Base-by-base conservation (phyloP, 768 basidiomycete genomes). In the Boletus rufocinnamomeus region DNA sequence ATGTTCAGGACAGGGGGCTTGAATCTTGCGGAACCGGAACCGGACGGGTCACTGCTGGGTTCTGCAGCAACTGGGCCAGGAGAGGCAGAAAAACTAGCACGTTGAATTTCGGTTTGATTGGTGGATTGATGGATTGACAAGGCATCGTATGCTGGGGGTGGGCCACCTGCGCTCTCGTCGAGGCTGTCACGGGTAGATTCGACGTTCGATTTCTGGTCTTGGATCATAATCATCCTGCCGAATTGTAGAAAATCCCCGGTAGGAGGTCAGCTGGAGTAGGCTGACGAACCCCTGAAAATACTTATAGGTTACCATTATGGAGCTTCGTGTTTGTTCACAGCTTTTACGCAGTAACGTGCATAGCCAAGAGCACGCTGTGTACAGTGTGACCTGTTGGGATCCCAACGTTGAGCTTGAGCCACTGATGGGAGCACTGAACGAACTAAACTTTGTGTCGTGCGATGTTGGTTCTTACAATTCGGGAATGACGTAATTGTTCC, bases 141-240 rank as follows among this genome's bases (percentile, higher is more conserved):
- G 5, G 58, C 50, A 32, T 66, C 58, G 14, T 69, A 64, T 51
- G 67, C 57, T 10, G 64, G 67, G 13, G 64, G 64, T 1, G 23
- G 54, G 27, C 62, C 62, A 8, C n/a, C 35, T 16, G 8, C 30
- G 23, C 30, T 27, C 6, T 2, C 21, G 23, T 48, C 25, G 25
- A 16, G 16, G 17, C 1, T 13, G 30, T 45, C 48, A 32, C 14
- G 32, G 23, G 30, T 6, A n/a, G 45, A 32, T 16, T 53, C 35
- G 7, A 27, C 16, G 14, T 45, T n/a, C 5, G 45, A 11, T 38
- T 52, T 56, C 41, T 50, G 52, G 27, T 53, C 28, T 43, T 32
- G 32, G 21, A 14, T 16, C 35, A 21, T 6, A 19, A 34, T 19
- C 57, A 63, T 60, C 50, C n/a, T 51, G 32, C 21, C 16, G n/a